phyloP scores from a whole-genome alignment of 371 early-diverging fungal species.

The Rhizopus sp. region DNA sequence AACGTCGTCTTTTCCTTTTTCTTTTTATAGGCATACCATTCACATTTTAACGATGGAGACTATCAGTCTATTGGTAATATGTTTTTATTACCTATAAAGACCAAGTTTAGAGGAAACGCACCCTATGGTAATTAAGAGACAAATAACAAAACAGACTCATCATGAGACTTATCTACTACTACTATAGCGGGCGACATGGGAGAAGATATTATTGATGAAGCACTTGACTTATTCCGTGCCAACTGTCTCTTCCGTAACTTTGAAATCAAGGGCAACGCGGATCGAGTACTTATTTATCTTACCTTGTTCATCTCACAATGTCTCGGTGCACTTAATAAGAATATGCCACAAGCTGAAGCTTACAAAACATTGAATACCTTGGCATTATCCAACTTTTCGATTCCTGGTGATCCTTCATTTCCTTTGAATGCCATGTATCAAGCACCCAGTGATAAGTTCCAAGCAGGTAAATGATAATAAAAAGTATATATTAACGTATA shows the following conservation, averaged over 20 bases:
- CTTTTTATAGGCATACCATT: conserved; percentile 83
- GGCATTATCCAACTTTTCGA: conserved; percentile 85
- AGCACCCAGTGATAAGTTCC: conserved; percentile 70
- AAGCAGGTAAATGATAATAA: conserved; percentile 64
- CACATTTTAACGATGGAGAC: conserved; percentile 77
- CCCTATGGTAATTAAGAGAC: conserved; percentile 46
- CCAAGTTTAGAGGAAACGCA: conserved; percentile 87
- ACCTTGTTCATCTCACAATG: conserved; percentile 92
- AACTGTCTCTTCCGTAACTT: conserved; percentile 97
- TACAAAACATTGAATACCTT: conserved; percentile 75
- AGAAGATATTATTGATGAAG: conserved; percentile 94
- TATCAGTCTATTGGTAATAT: conserved; percentile 83
- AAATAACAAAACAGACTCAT: neutral
- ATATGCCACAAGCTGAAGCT: conserved; percentile 69
- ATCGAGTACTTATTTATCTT: conserved; percentile 92
- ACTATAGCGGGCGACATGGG: conserved; percentile 54
- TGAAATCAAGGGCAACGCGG: conserved; percentile 93
- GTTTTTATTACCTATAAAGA: conserved; percentile 86
- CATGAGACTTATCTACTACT: conserved; percentile 5
- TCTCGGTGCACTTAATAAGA: conserved; percentile 70
- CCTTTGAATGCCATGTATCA: conserved; percentile 90
- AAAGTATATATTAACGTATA: too few species aligned
- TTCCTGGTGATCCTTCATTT: conserved; percentile 93
- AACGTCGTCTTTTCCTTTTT: neutral
- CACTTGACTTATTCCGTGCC: conserved; percentile 89